phyloP scores from a whole-genome alignment of 1,284 basidiomycete genomes.

The Cutaneotrichosporon cyanovorans region DNA sequence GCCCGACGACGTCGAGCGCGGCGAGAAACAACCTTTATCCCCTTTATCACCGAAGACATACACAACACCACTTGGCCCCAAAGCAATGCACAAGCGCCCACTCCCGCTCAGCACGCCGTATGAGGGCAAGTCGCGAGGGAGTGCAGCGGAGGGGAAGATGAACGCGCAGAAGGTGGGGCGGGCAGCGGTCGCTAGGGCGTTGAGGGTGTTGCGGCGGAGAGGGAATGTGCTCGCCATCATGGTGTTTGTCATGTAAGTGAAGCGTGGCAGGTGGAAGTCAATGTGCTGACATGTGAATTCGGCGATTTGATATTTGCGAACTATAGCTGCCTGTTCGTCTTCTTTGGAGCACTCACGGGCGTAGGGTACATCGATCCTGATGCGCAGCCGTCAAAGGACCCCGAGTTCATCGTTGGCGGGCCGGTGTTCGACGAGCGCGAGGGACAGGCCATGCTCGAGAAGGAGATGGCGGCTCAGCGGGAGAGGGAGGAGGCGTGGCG shows the following conservation, averaged over 20 bases:
- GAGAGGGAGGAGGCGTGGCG: constrained; percentile 37
- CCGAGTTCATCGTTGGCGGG: constrained; percentile 26
- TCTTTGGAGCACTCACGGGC: constrained; percentile 43
- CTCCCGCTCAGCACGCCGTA: too few species aligned
- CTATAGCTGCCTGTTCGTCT: constrained; percentile 42
- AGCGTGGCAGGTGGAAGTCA: too few species aligned
- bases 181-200: constrained; percentile 22
- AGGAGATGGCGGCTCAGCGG: constrained; percentile 30
- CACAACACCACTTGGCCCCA: too few species aligned
- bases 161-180: constrained; percentile 18
- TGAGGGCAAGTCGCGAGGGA: too few species aligned
- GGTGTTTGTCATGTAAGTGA: constrained; percentile 34
- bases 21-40: too few species aligned
- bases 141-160: not conserved
- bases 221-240: constrained; percentile 35
- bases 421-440: constrained; percentile 30
- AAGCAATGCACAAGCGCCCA: too few species aligned
- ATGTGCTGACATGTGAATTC: too few species aligned
- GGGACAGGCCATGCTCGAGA: constrained; percentile 19
- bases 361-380: constrained; percentile 40
- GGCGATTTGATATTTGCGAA: too few species aligned
- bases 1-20: too few species aligned
- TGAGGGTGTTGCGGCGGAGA: constrained; percentile 21
- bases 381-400: constrained; percentile 2
- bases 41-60: too few species aligned